These are phyloP conservation scores for Fusarium sp. DNA, from an alignment of 2,329 filamentous ascomycete species.

Conservation along the genomic window DNA sequence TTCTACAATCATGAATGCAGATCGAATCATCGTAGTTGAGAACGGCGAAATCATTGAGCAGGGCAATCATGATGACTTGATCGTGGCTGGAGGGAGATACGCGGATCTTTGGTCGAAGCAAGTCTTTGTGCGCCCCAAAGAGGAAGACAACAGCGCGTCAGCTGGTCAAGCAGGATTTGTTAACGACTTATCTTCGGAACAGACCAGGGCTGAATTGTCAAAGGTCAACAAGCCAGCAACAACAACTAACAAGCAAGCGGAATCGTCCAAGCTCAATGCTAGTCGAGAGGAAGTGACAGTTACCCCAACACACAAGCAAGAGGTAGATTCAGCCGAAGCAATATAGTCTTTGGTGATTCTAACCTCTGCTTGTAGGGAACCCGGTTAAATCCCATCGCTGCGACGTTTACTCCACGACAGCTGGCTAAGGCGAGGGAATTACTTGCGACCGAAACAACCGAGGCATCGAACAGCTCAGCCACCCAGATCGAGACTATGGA, in stretches of 20 bases:
- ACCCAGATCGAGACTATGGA: conserved; percentile 6
- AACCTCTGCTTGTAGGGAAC: conserved; percentile 58
- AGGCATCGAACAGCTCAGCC: conserved; percentile 21
- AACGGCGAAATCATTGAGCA: conserved; percentile 70
- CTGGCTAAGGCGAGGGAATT: conserved; percentile 30
- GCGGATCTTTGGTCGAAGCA: conserved; percentile 72
- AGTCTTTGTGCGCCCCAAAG: conserved; percentile 61
- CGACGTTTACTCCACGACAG: conserved; percentile 62
- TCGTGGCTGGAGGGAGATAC: conserved; percentile 68
- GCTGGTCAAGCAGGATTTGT: conserved; percentile 43
- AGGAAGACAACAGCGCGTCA: conserved; percentile 43
- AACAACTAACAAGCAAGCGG: conserved; percentile 37
- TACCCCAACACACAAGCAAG: conserved; percentile 53
- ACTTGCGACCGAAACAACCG: conserved; percentile 21
- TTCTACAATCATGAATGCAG: conserved; percentile 75
- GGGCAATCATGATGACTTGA: conserved; percentile 67
- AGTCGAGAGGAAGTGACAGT: conserved; percentile 44
- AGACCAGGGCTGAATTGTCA: conserved; percentile 48
- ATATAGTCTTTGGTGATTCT: conserved; percentile 50
- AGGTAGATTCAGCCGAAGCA: conserved; percentile 57
- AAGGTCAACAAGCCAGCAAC: conserved; percentile 47
- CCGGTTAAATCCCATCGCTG: conserved; percentile 64
- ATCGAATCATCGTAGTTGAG: conserved; percentile 71
- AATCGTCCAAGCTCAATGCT: conserved; percentile 33
- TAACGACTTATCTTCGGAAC: conserved; percentile 51